These are phyloP conservation scores for Lentinula edodes DNA, from an alignment of 768 basidiomycete genomes.

Conservation along the genomic window DNA sequence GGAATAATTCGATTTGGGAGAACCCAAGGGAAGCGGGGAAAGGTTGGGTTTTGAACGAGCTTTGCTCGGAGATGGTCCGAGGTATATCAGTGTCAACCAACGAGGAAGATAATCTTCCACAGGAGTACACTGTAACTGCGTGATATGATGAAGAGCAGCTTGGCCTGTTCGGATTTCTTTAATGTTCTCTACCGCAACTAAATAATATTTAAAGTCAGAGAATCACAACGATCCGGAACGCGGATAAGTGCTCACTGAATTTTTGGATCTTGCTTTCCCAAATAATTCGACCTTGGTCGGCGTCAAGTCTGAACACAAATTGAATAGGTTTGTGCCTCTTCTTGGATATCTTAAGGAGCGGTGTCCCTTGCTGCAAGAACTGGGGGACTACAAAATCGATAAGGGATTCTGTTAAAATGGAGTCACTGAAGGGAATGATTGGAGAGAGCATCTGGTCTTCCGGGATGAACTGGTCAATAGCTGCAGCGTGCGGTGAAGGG, in stretches of 20 bases:
- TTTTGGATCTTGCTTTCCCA: constrained; percentile 71
- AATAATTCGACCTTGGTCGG: constrained; percentile 75
- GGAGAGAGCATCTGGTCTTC: background rate
- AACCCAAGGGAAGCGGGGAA: background rate
- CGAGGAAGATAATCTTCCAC: constrained; percentile 47
- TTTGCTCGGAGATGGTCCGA: constrained; percentile 17
- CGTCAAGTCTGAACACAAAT: constrained; percentile 64
- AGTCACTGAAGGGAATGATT: background rate
- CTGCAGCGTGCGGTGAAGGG: background rate
- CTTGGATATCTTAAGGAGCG: constrained; percentile 79
- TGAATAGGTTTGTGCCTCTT: constrained; percentile 62
- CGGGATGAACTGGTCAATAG: background rate
- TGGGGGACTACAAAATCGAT: constrained; percentile 45
- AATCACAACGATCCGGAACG: background rate
- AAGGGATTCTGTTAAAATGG: background rate
- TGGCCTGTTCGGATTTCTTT: constrained; percentile 77
- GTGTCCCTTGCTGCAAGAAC: constrained; percentile 55
- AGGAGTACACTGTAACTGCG: constrained; percentile 58
- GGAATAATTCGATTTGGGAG: constrained; percentile 19
- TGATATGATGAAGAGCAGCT: constrained; percentile 66
- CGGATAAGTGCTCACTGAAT: constrained; percentile 32
- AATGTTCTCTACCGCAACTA: constrained; percentile 83
- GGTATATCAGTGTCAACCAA: constrained; percentile 86
- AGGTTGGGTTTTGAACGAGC: background rate
- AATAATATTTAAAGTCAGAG: background rate